phyloP scores from a whole-genome alignment of 192 early-diverging fungal genomes.

The Lunasporangiospora selenospora region DNA sequence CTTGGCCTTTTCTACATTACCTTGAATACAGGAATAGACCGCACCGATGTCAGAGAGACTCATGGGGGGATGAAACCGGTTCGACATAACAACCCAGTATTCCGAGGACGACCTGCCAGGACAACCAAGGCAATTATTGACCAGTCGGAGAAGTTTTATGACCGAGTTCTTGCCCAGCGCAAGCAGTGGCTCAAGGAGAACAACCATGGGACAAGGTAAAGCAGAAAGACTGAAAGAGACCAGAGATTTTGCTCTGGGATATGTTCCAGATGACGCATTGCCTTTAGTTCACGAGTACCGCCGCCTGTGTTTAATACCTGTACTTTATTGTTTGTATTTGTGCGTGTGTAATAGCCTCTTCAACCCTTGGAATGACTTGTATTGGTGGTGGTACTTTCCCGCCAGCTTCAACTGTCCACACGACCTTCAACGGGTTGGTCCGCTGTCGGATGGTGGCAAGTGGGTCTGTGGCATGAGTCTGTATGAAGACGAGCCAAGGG shows the following conservation, averaged over 20 bases:
- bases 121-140: not conserved
- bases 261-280: no score
- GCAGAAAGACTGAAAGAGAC: no score
- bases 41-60: not conserved
- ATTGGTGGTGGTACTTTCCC: slow-evolving; percentile 47
- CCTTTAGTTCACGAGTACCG: no score
- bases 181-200: not conserved
- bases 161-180: slow-evolving; percentile 1
- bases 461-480: slow-evolving; percentile 36
- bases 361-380: slow-evolving; percentile 12
- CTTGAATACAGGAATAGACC: not conserved
- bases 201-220: slow-evolving; percentile 2
- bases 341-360: no score
- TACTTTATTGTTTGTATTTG: no score
- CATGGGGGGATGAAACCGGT: no score
- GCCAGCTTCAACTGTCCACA: slow-evolving; percentile 31
- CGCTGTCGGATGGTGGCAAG: slow-evolving; percentile 39
- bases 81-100: slow-evolving; percentile 2
- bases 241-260: no score
- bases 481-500: slow-evolving; percentile 27
- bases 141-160: not conserved
- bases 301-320: no score
- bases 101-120: not conserved
- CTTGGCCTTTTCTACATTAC: not conserved
- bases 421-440: slow-evolving; percentile 43